These are phyloP conservation scores for Lentinula boryana DNA, from an alignment of 768 basidiomycete genomes.

Conservation along the genomic window DNA sequence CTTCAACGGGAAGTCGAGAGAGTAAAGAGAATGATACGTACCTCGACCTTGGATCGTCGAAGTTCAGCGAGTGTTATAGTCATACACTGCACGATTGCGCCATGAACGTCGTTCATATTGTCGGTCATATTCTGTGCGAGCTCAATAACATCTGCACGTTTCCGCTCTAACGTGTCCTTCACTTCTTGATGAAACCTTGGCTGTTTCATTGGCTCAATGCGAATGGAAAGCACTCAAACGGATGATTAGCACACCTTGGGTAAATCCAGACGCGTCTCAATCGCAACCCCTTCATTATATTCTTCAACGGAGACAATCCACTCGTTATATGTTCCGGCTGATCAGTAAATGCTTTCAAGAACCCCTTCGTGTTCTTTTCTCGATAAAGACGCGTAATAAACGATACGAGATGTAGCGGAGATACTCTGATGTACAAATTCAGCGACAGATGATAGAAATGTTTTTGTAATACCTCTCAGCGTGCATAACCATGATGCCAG, in stretches of 20 bases:
- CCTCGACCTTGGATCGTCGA: conserved; percentile 72
- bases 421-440: conserved; percentile 49
- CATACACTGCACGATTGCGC: conserved; percentile 92
- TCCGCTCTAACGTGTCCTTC: conserved; percentile 73
- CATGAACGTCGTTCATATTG: conserved; percentile 88
- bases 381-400: conserved; percentile 91
- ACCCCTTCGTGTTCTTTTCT: conserved; percentile 84
- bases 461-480: conserved; percentile 65
- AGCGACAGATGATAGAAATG: not conserved
- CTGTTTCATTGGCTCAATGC: not conserved
- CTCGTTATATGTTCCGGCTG: conserved; percentile 93
- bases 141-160: conserved; percentile 89
- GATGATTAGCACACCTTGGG: conserved; percentile 55
- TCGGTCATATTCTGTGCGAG: conserved; percentile 82
- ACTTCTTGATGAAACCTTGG: conserved; percentile 86
- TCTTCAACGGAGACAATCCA: conserved; percentile 86
- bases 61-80: conserved; percentile 82
- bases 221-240: not conserved
- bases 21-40: conserved; percentile 31
- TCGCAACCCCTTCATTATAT: conserved; percentile 90
- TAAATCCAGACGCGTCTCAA: conserved; percentile 86
- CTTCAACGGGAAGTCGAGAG: not conserved
- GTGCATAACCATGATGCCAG: conserved; percentile 85
- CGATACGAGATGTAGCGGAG: conserved; percentile 78
- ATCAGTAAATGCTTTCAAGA: conserved; percentile 96